Conservation (phyloP, 257 asterid species). For the Petunia axillaris region DNA sequence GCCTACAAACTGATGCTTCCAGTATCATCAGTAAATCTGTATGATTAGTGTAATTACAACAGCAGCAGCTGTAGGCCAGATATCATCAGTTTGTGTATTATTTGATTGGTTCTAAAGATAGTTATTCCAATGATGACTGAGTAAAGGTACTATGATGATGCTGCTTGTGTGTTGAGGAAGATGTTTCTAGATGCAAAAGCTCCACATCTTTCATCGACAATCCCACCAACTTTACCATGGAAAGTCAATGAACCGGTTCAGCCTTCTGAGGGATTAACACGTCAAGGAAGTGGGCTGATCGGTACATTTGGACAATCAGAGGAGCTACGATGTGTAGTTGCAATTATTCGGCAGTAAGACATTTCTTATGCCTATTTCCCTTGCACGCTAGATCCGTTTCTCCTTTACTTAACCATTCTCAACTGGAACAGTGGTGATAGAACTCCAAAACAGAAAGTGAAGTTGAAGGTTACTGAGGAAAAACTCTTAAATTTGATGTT, state of each 20-base stretch:
- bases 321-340: slow-evolving; percentile 95
- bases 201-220: slow-evolving; percentile 85
- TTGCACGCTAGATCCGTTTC: slow-evolving; percentile 3
- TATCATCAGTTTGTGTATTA: slow-evolving; percentile 21
- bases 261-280: slow-evolving; percentile 86
- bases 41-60: not conserved
- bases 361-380: slow-evolving; percentile 8
- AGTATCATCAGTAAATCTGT: not conserved
- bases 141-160: slow-evolving; percentile 88
- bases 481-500: slow-evolving; percentile 93
- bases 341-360: slow-evolving; percentile 90
- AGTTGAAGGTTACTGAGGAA: slow-evolving; percentile 95
- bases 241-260: slow-evolving; percentile 83
- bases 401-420: slow-evolving; percentile 31
- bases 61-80: not conserved
- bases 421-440: slow-evolving; percentile 83
- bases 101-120: slow-evolving; percentile 3
- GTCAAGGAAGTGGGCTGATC: slow-evolving; percentile 92
- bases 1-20: too few species aligned
- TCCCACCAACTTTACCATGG: slow-evolving; percentile 94
- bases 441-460: slow-evolving; percentile 99
- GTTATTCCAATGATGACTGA: slow-evolving; percentile 21
- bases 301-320: slow-evolving; percentile 95
- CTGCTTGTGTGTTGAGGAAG: slow-evolving; percentile 95
- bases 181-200: slow-evolving; percentile 97